A percentile compares a stretch with the other conserved stretches of the same genome.
Evolutionary conservation across 1,139 yeast species (phyloP).

Genomic region (Candida gigantensis): DNA sequence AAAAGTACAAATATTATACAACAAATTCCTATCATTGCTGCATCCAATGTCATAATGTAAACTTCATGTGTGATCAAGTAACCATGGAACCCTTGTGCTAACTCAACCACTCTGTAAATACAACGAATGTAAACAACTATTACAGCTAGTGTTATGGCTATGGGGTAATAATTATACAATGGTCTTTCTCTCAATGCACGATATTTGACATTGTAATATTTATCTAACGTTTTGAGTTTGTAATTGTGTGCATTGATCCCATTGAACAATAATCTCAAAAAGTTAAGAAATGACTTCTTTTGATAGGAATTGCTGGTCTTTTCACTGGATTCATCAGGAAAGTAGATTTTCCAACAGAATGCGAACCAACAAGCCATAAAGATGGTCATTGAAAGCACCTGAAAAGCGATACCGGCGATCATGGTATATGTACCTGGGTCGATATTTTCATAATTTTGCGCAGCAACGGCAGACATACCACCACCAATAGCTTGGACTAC

Average conservation of each 20-base stretch:
- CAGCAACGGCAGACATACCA: constrained; percentile 66
- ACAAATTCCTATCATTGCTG: constrained; percentile 57
- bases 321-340: constrained; percentile 18
- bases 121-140: constrained; percentile 65
- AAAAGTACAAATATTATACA: constrained; percentile 47
- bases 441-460: constrained; percentile 34
- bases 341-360: constrained; percentile 48
- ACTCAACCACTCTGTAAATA: constrained; percentile 74
- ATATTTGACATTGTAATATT: constrained; percentile 38
- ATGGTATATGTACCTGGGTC: constrained; percentile 66
- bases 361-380: constrained; percentile 58
- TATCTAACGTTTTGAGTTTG: constrained; percentile 25
- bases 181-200: constrained; percentile 37
- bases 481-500: constrained; percentile 80
- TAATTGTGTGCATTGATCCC: constrained; percentile 21
- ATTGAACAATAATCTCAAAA: constrained; percentile 26
- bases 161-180: constrained; percentile 47
- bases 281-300: constrained; percentile 17
- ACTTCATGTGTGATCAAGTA: constrained; percentile 66
- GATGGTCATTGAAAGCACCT: constrained; percentile 70
- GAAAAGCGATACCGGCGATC: constrained; percentile 81
- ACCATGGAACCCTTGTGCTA: constrained; percentile 76
- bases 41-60: constrained; percentile 76
- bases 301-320: constrained; percentile 1
- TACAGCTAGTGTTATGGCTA: constrained; percentile 52